Evolutionary conservation across 495 filamentous ascomycete genomes (phyloP), one percentile per base, ranked within the genome.

Genomic region (Penicillium odoratum): DNA sequence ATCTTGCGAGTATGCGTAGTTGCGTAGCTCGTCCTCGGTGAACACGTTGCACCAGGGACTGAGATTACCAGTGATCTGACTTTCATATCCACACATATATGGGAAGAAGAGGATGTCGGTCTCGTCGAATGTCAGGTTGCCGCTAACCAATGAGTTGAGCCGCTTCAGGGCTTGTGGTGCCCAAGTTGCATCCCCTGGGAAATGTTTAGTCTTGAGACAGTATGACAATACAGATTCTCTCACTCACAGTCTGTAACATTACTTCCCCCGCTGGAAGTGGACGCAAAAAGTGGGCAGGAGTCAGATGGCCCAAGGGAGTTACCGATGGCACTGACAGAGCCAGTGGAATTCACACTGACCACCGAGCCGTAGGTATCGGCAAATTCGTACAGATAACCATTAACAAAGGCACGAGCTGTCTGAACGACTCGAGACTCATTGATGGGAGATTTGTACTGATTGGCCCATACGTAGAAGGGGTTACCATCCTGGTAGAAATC

Each of bases 81-180:
- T 79, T 59, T 87, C 84, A 50, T 84, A 85, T 8, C 78, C 83
- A 61, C 84, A 87, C 5, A 87, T 67, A 51, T 85, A 84, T 0
- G 84, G 82, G 60, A 87, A 81, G 51, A 79, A 72, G 21, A 62
- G 68, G 18, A 84, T 72, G 55, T 85, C 81, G 18, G 64, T 64
- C 52, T 78, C 69, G 5, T 68, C 74, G 55, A 85, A 74, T 21
- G 74, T 76, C 16, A 85, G 68, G 51, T 79, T 74, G 2, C 83
- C 81, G 13, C 62, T 55, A 43, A 85, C 66, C 47, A 81, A 46
- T 4, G 55, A 57, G 53, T 83, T 80, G 33, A 86, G 62, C 3
- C 83, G 78, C 33, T 73, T 64, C 15, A 74, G 69, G 38, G 81
- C 75, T 7, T 76, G 73, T 0, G 83, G 82, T 0, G 79, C 72